Conservation (phyloP, 2,329 filamentous ascomycete genomes). For the Orbilia quercus region DNA sequence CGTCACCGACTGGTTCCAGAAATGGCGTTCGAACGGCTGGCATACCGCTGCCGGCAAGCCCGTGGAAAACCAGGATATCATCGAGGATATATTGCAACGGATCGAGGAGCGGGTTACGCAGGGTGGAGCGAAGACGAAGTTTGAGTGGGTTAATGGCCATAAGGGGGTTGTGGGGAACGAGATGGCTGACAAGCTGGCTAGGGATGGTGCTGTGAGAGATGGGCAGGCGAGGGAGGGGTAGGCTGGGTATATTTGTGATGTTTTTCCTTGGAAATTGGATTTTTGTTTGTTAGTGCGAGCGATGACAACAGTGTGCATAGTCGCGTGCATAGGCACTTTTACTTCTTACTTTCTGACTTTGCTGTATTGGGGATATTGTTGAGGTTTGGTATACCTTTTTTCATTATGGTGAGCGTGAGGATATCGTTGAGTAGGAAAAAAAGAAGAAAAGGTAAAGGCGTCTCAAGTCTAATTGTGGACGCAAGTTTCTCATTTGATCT, state of each 20-base stretch:
- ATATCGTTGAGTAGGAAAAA: too few species aligned
- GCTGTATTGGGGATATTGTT: too few species aligned
- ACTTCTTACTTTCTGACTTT: too few species aligned
- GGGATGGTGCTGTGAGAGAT: conserved; percentile 46
- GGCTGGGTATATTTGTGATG: neutral
- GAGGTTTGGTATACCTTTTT: too few species aligned
- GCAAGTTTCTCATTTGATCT: too few species aligned
- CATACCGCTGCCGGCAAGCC: conserved; percentile 74
- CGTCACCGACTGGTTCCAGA: conserved; percentile 81
- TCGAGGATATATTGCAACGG: conserved; percentile 76
- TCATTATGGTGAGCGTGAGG: too few species aligned
- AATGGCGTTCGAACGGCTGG: conserved; percentile 83
- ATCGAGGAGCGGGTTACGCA: conserved; percentile 74
- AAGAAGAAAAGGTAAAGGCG: too few species aligned
- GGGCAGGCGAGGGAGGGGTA: neutral
- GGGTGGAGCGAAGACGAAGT: conserved; percentile 73
- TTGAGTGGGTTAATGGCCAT: conserved; percentile 93
- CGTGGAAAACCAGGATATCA: conserved; percentile 88
- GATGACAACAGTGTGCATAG: too few species aligned
- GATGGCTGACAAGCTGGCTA: conserved; percentile 54
- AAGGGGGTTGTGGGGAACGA: conserved; percentile 63
- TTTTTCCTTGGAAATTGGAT: conserved; percentile 9
- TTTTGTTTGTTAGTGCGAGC: too few species aligned
- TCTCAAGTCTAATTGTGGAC: too few species aligned
- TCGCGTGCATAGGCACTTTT: too few species aligned